Evolutionary conservation across 495 filamentous ascomycete genomes (phyloP).

Genomic region (Aspergillus sparsus): DNA sequence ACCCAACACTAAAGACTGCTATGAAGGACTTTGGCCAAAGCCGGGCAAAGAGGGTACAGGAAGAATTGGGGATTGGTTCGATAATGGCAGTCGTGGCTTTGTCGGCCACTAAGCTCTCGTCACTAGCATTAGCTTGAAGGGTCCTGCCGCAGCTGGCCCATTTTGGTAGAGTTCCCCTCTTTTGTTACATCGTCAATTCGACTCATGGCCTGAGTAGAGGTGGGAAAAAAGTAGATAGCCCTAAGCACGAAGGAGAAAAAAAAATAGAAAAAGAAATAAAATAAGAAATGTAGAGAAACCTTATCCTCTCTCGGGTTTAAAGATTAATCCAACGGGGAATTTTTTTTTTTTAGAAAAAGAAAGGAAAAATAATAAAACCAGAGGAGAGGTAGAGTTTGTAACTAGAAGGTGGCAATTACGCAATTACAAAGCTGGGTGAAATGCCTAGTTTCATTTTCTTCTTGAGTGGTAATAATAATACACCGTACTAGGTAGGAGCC

Average conservation of each 20-base stretch:
- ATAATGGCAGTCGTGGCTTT: neutral
- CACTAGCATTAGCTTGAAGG: neutral
- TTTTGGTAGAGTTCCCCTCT: constrained; percentile 1
- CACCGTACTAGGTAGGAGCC: constrained; percentile 9
- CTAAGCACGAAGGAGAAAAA: neutral
- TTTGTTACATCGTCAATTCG: constrained; percentile 8
- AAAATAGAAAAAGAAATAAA: neutral
- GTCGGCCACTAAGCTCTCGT: constrained; percentile 1
- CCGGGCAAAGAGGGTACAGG: neutral
- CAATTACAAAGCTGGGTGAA: no score
- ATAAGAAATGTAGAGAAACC: neutral
- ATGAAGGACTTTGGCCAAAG: neutral
- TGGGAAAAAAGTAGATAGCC: neutral
- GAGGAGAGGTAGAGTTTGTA: neutral
- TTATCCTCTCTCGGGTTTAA: neutral
- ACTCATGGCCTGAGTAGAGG: neutral
- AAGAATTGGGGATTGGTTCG: constrained; percentile 3
- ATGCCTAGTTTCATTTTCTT: no score
- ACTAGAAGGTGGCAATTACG: neutral
- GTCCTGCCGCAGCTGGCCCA: constrained; percentile 11
- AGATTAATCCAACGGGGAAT: neutral
- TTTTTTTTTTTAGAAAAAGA: neutral
- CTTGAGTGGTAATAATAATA: neutral
- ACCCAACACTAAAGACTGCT: constrained; percentile 4
- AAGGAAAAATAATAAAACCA: neutral